phyloP scores from a whole-genome alignment of 2,329 filamentous ascomycete genomes.

The Ophiostoma novo-ulmi region DNA sequence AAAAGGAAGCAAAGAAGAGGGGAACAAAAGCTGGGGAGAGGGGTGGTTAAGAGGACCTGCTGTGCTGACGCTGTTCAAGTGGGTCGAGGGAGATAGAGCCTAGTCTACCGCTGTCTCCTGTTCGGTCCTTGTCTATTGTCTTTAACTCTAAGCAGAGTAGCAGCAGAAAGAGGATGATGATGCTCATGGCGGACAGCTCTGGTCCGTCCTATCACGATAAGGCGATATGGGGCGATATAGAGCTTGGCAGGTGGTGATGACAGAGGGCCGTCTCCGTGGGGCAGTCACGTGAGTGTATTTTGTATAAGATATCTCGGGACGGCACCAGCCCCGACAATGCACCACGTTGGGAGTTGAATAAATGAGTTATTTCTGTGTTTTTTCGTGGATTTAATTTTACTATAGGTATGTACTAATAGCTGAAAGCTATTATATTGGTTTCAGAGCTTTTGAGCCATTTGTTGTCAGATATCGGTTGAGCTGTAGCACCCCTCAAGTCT shows the following conservation, averaged over 20 bases:
- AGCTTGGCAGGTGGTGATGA: slow-evolving; percentile 3
- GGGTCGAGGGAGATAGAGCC: not conserved
- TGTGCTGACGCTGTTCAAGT: not conserved
- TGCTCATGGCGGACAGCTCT: not conserved
- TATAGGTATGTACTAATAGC: not conserved
- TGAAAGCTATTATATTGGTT: not conserved
- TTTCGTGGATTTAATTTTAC: not conserved
- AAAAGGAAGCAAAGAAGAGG: not conserved
- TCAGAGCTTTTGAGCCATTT: not conserved
- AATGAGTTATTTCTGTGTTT: not conserved
- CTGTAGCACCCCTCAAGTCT: not conserved
- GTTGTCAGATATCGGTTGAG: not conserved
- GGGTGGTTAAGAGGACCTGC: not conserved
- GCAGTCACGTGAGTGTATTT: not conserved
- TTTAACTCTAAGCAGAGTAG: not conserved
- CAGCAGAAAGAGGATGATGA: not conserved
- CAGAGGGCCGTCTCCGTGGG: not conserved
- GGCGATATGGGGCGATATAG: not conserved
- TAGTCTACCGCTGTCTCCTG: not conserved
- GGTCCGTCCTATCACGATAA: slow-evolving; percentile 7
- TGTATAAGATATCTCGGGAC: not conserved
- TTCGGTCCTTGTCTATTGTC: not conserved
- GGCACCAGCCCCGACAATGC: not conserved
- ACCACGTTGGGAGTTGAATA: not conserved
- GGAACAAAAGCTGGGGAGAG: not conserved